Percentiles rank a stretch among this genome's conserved stretches.
phyloP scores from a whole-genome alignment of 768 basidiomycete genomes.

The Lyophyllum semitale region DNA sequence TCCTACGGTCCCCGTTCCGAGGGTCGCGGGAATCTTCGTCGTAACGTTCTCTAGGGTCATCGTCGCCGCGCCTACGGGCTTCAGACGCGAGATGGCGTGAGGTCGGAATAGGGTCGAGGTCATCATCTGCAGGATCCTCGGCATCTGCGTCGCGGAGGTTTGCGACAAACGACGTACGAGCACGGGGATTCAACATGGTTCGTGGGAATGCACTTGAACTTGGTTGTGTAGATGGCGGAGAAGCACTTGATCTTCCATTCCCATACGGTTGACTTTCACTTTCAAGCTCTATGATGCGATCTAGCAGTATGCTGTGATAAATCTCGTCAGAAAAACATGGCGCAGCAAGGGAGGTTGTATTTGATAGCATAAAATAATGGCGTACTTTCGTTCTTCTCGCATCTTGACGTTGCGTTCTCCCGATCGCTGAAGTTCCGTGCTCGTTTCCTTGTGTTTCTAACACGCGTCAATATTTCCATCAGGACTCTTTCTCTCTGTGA shows the following conservation, averaged over 20 bases:
- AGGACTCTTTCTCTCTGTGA: conserved; percentile 27
- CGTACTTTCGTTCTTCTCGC: conserved; percentile 65
- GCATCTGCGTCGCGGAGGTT: conserved; percentile 51
- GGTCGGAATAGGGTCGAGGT: conserved; percentile 44
- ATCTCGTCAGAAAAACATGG: neutral
- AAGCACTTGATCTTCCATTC: conserved; percentile 20
- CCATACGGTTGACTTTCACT: conserved; percentile 33
- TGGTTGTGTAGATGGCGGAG: conserved; percentile 31
- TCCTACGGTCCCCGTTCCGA: conserved; percentile 25
- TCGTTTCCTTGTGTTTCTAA: conserved; percentile 63
- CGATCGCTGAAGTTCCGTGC: conserved; percentile 56
- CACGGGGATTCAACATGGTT: conserved; percentile 41
- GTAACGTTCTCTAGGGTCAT: conserved; percentile 38
- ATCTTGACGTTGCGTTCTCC: conserved; percentile 65
- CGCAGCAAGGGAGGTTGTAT: neutral
- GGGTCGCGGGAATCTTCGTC: conserved; percentile 50
- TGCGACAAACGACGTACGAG: conserved; percentile 44
- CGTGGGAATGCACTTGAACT: conserved; percentile 51
- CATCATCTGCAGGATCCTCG: conserved; percentile 47
- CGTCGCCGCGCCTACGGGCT: conserved; percentile 44
- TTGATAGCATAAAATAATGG: conserved; percentile 13
- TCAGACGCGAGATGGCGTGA: conserved; percentile 49
- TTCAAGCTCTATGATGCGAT: conserved; percentile 66
- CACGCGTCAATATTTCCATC: conserved; percentile 26
- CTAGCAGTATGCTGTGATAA: conserved; percentile 48